phyloP scores from a whole-genome alignment of 805 yeast species.

The Priceomyces melissophilus region DNA sequence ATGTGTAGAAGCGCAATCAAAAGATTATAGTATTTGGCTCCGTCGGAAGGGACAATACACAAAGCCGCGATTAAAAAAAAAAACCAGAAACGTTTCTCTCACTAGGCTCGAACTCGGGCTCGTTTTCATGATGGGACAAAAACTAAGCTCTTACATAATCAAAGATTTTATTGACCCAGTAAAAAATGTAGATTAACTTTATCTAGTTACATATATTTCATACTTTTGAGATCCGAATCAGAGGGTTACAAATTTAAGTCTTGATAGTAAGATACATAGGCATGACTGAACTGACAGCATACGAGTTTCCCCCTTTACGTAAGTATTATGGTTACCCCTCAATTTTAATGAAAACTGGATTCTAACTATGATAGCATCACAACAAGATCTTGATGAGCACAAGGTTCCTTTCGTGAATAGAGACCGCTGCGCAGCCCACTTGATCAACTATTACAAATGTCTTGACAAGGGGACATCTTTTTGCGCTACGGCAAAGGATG shows the following conservation, averaged over 20 bases:
- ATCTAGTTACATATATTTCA: too few species aligned
- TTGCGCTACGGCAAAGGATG: constrained; percentile 38
- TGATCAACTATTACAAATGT: constrained; percentile 41
- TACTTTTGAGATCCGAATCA: too few species aligned
- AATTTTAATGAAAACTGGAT: constrained; percentile 1
- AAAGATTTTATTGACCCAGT: too few species aligned
- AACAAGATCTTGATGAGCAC: constrained; percentile 37
- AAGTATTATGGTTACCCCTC: constrained; percentile 7
- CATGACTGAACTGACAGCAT: constrained; percentile 3
- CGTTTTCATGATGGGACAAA: too few species aligned
- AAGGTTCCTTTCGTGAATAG: constrained; percentile 42
- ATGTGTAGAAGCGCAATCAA: too few species aligned
- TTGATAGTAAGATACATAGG: background rate
- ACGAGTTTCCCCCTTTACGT: constrained; percentile 19
- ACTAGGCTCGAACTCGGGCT: too few species aligned
- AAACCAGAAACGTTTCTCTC: too few species aligned
- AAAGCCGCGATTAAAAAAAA: too few species aligned
- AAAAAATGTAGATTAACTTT: too few species aligned
- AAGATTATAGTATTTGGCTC: too few species aligned
- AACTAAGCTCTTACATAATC: too few species aligned
- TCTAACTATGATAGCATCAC: constrained; percentile 15
- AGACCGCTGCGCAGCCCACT: constrained; percentile 43
- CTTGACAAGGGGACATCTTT: constrained; percentile 42
- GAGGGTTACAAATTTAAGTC: background rate
- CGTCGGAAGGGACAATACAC: too few species aligned